phyloP scores from a whole-genome alignment of 2,329 filamentous ascomycete species.

The Didymella exigua region DNA sequence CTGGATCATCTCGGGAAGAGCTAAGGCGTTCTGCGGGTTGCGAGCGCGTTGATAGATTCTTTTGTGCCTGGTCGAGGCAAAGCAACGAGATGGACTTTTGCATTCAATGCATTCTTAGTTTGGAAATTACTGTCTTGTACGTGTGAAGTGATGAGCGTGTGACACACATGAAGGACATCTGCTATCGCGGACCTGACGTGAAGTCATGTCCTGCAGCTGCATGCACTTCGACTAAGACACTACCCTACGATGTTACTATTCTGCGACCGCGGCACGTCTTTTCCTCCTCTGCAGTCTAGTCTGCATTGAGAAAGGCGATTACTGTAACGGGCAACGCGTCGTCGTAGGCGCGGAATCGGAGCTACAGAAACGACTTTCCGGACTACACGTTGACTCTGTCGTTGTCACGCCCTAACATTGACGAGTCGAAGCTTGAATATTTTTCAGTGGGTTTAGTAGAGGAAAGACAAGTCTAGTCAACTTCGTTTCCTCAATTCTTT shows the following conservation, averaged over 20 bases:
- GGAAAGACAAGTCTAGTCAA: neutral
- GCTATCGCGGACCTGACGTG: too few species aligned
- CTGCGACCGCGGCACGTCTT: neutral
- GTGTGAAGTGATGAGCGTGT: too few species aligned
- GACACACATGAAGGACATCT: too few species aligned
- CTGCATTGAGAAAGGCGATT: neutral
- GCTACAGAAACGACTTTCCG: neutral
- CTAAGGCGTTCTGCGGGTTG: constrained; percentile 14
- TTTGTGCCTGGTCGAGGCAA: neutral
- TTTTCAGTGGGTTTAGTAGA: neutral
- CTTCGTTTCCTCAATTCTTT: neutral
- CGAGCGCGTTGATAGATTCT: constrained; percentile 13
- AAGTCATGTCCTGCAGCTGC: too few species aligned
- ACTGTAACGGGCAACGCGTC: constrained; percentile 5
- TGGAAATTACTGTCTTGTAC: too few species aligned
- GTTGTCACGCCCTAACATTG: constrained; percentile 5
- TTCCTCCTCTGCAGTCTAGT: neutral
- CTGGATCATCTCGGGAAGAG: constrained; percentile 12
- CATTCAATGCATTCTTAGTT: constrained; percentile 6
- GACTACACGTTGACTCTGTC: neutral
- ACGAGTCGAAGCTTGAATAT: neutral
- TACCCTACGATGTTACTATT: too few species aligned
- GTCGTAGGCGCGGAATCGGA: constrained; percentile 11
- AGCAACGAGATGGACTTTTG: neutral
- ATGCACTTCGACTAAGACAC: too few species aligned